Conservation (phyloP, 805 yeast species). For the Saturnispora bothae region DNA sequence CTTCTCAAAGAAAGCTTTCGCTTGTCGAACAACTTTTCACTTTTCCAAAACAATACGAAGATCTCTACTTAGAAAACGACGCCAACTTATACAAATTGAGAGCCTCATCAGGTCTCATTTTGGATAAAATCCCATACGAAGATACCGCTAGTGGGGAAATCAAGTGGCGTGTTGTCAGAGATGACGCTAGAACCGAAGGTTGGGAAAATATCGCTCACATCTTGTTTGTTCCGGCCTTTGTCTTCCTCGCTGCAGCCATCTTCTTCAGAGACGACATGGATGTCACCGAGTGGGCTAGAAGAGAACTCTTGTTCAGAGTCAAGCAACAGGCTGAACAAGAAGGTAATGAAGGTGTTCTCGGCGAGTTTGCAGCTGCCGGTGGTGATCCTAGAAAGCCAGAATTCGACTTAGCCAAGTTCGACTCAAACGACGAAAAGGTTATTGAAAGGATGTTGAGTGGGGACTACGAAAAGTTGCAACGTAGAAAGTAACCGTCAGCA, state of each 20-base stretch:
- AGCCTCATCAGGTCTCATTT: slow-evolving; percentile 50
- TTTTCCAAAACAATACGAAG: slow-evolving; percentile 42
- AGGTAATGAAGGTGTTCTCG: slow-evolving; percentile 43
- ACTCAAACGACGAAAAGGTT: slow-evolving; percentile 63
- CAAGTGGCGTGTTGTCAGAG: slow-evolving; percentile 69
- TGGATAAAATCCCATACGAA: slow-evolving; percentile 77
- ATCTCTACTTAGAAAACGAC: slow-evolving; percentile 49
- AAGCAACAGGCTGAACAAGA: slow-evolving; percentile 55
- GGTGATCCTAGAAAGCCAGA: slow-evolving; percentile 32
- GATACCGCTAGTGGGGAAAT: slow-evolving; percentile 70
- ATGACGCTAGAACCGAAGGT: slow-evolving; percentile 61
- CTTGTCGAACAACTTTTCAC: slow-evolving; percentile 31
- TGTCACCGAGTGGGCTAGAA: slow-evolving; percentile 68
- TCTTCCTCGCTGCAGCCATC: slow-evolving; percentile 41
- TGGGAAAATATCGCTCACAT: slow-evolving; percentile 74
- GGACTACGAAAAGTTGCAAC: slow-evolving; percentile 58
- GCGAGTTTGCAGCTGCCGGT: slow-evolving; percentile 28
- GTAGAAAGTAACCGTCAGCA: slow-evolving; percentile 7
- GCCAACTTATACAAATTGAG: slow-evolving; percentile 48
- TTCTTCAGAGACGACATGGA: slow-evolving; percentile 41
- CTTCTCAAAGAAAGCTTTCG: slow-evolving; percentile 45
- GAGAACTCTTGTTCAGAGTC: slow-evolving; percentile 69
- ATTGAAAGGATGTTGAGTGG: slow-evolving; percentile 76
- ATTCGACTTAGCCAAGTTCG: slow-evolving; percentile 44
- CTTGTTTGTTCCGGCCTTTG: slow-evolving; percentile 60